Evolutionary conservation across 2,329 filamentous ascomycete species (phyloP), one percentile per base, ranked within the genome.

Genomic region (Aureobasidium lini): DNA sequence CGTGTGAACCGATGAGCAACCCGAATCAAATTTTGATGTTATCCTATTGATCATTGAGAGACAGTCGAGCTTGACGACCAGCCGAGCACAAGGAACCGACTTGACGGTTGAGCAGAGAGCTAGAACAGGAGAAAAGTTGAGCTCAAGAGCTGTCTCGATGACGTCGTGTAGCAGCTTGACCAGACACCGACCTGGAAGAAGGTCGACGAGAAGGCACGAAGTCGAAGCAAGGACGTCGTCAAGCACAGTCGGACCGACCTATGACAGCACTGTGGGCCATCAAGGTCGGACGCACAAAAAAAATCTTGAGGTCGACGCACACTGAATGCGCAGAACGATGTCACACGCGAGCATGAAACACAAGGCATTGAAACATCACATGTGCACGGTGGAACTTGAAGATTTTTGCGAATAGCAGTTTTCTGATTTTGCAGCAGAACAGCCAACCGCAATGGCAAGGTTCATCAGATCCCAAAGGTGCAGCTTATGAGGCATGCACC

Each of bases 381-480:
- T 8, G 28, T 29, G 48, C 48, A 52, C 18, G 7, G 6, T 10
- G 36, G 36, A 29, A 40, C 48, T 4, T 2, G 4, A 10, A 15
- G 15, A 37, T 49, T 50, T 57, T 57, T 57, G 54, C 42, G 54
- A 57, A 48, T 57, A 57, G 54, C 54, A 57, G 54, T 47, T 57
- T 57, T 57, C 54, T 57, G 54, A 57, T 57, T 57, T 57, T 57
- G 23, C 23, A 23, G 23, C 54, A 57, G 54, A 57, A 57, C 54
- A 57, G 54, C 54, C 54, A 57, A 47, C 54, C 54, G 43, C 54
- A 57, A 57, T 6, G 43, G 54, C 23, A 57, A 39, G 43, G 43
- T 32, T 40, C 34, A 23, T 47, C 42, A 40, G 23, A 37, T 43
- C 43, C 16, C 54, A 57, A 57, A 57, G 54, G 34, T 34, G 43